These are phyloP conservation scores for Oryza brachyantha DNA, from an alignment of 176 grass and related monocot genomes.

Conservation along the genomic window DNA sequence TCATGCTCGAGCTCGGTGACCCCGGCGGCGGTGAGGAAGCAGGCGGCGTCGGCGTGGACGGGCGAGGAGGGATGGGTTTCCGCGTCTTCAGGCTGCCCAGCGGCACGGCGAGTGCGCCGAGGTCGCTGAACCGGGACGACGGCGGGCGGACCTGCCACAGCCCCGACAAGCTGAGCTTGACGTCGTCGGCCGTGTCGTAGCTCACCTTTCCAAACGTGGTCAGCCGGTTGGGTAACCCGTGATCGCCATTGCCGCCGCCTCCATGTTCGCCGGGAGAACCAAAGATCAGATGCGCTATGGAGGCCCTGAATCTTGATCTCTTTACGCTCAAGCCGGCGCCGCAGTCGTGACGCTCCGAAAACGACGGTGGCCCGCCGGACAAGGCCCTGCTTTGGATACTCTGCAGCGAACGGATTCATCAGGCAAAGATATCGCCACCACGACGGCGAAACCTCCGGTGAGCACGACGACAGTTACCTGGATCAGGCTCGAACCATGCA, in stretches of 20 bases:
- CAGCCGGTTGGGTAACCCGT: conserved; percentile 13
- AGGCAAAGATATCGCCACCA: not conserved
- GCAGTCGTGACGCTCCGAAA: conserved; percentile 45
- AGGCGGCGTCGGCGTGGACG: not conserved
- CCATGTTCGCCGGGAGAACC: conserved; percentile 16
- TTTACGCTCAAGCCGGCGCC: conserved; percentile 55
- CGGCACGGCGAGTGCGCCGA: conserved; percentile 34
- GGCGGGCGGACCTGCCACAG: conserved; percentile 44
- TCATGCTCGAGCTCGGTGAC: not conserved
- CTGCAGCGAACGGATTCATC: conserved; percentile 30
- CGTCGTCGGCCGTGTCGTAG: conserved; percentile 33
- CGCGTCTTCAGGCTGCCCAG: conserved; percentile 29
- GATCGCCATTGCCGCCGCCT: not conserved
- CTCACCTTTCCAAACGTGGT: conserved; percentile 59
- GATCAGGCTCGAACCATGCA: conserved; percentile 16
- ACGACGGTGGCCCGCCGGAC: conserved; percentile 46
- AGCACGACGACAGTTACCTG: conserved; percentile 42
- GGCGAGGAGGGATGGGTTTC: not conserved
- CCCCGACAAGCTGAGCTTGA: conserved; percentile 67
- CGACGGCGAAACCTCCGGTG: not conserved
- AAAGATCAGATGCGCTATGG: conserved; percentile 55
- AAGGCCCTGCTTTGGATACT: conserved; percentile 25
- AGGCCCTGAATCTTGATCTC: conserved; percentile 45
- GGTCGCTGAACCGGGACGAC: conserved; percentile 33
- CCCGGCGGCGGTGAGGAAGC: too few species aligned